phyloP scores from a whole-genome alignment of 768 basidiomycete species.

The Nidularia pulvinata region DNA sequence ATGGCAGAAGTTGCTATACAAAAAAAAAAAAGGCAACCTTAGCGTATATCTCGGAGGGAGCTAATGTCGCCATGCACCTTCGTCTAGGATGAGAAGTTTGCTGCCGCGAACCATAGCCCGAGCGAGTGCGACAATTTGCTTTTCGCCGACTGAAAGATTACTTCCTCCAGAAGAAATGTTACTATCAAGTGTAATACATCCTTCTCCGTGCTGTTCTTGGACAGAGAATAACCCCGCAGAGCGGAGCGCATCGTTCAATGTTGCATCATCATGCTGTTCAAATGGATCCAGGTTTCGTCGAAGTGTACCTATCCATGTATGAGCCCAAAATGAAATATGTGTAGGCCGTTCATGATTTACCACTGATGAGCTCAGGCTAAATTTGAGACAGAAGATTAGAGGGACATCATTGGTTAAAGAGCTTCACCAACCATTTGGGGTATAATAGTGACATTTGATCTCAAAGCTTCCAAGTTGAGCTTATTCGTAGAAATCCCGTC shows the following conservation, averaged over 20 bases:
- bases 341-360: neutral
- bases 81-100: slow-evolving; percentile 57
- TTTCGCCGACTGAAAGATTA: slow-evolving; percentile 71
- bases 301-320: slow-evolving; percentile 36
- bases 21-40: slow-evolving; percentile 11
- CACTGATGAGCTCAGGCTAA: slow-evolving; percentile 42
- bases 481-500: slow-evolving; percentile 44
- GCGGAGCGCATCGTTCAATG: slow-evolving; percentile 27
- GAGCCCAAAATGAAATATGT: neutral
- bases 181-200: slow-evolving; percentile 41
- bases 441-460: slow-evolving; percentile 56
- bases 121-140: slow-evolving; percentile 64
- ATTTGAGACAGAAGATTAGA: neutral
- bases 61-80: slow-evolving; percentile 33
- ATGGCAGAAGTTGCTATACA: slow-evolving; percentile 36
- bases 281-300: slow-evolving; percentile 63
- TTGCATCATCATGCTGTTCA: slow-evolving; percentile 43
- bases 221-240: slow-evolving; percentile 30
- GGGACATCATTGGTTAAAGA: neutral
- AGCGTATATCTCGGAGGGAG: slow-evolving; percentile 56
- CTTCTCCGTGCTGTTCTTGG: slow-evolving; percentile 38
- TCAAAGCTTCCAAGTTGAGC: slow-evolving; percentile 51
- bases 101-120: slow-evolving; percentile 56
- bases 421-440: slow-evolving; percentile 32
- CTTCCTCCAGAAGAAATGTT: slow-evolving; percentile 45